Percentiles rank a stretch among this genome's conserved stretches.
Conservation (phyloP, 129 eudicot species). For the Arctium lappa region DNA sequence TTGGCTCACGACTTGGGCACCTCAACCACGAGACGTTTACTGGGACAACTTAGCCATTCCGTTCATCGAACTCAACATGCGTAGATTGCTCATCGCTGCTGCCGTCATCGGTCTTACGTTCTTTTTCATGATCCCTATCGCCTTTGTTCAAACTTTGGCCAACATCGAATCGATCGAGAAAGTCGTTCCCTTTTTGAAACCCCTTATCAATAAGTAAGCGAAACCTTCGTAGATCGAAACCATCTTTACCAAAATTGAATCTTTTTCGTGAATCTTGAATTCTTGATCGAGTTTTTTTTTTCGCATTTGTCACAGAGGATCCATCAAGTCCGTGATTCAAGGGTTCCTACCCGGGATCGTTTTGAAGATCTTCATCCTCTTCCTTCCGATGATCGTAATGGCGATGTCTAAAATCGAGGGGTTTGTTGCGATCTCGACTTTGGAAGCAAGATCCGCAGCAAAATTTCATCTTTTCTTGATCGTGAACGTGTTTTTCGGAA, state of each 20-base stretch:
- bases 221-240: not conserved
- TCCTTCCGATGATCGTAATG: slow-evolving; percentile 73
- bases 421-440: slow-evolving; percentile 47
- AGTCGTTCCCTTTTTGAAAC: slow-evolving; percentile 65
- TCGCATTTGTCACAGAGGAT: slow-evolving; percentile 32
- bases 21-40: slow-evolving; percentile 81
- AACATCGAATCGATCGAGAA: slow-evolving; percentile 71
- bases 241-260: not conserved
- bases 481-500: slow-evolving; percentile 77
- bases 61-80: slow-evolving; percentile 53
- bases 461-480: slow-evolving; percentile 64
- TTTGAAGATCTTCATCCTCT: slow-evolving; percentile 59
- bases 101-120: slow-evolving; percentile 61
- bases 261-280: not conserved
- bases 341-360: slow-evolving; percentile 83
- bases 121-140: slow-evolving; percentile 83
- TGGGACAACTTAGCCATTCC: slow-evolving; percentile 86
- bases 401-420: slow-evolving; percentile 80
- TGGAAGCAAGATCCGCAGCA: slow-evolving; percentile 70
- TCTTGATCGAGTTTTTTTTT: not conserved
- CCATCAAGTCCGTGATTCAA: slow-evolving; percentile 55
- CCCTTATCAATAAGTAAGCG: slow-evolving; percentile 51
- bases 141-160: slow-evolving; percentile 72
- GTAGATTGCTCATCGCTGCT: slow-evolving; percentile 52
- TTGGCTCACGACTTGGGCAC: slow-evolving; percentile 88